These are phyloP conservation scores for Setaria italica DNA, from an alignment of 202 grass and related monocot genomes.

Conservation along the genomic window DNA sequence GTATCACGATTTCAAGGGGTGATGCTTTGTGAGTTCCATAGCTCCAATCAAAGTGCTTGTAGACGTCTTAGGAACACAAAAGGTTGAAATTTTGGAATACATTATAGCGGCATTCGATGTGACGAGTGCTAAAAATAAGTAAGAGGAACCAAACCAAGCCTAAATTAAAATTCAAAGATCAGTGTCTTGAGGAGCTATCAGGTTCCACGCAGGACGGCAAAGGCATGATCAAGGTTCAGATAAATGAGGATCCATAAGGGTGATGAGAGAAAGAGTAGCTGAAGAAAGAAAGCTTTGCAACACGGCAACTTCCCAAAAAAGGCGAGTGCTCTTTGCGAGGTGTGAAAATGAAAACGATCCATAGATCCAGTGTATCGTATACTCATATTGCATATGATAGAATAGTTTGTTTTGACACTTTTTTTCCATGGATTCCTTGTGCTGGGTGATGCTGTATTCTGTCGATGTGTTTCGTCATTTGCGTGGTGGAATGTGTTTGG, in stretches of 20 bases:
- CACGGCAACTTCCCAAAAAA: conserved; percentile 44
- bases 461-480: conserved; percentile 35
- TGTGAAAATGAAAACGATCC: conserved; percentile 30
- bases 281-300: conserved; percentile 38
- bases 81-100: too few species aligned
- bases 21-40: too few species aligned
- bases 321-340: conserved; percentile 44
- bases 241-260: conserved; percentile 11
- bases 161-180: conserved; percentile 29
- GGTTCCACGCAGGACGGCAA: conserved; percentile 2
- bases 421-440: conserved; percentile 38
- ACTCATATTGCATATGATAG: background rate
- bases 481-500: conserved; percentile 40
- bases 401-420: conserved; percentile 22
- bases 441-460: conserved; percentile 11
- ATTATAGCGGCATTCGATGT: too few species aligned
- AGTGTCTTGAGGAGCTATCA: conserved; percentile 18
- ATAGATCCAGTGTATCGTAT: conserved; percentile 14
- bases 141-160: too few species aligned
- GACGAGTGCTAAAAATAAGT: too few species aligned
- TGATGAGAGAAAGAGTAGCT: conserved; percentile 14
- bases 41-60: too few species aligned
- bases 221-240: background rate
- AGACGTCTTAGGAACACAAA: too few species aligned
- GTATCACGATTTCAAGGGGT: too few species aligned